Base-by-base conservation (phyloP, 202 grass and related monocot species). In the Alloteropsis angusta region DNA sequence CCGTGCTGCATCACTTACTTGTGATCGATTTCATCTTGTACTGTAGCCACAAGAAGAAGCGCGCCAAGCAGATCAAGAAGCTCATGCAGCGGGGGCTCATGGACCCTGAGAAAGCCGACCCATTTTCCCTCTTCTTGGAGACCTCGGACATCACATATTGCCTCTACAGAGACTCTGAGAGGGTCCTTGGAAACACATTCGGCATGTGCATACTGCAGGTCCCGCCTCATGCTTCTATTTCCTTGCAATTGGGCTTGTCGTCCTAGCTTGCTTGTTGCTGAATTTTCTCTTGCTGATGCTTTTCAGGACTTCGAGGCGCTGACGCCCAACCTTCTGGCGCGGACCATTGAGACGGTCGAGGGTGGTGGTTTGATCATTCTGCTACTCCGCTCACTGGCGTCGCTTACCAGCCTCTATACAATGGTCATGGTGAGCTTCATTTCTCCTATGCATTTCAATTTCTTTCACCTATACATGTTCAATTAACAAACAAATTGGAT, bases 181-280 rank as follows among this genome's bases (percentile, higher is more conserved):
- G 88, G 83, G 84, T 98, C 60, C 90, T 98, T 22, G 96, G 96
- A 36, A 98, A 95, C 81, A 98, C 96, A n/a, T 98, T 98, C 30
- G 92, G 89, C 30, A 98, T 98, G 90, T 98, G 96, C 90, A 98
- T 98, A 34, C 82, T 98, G 53, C 92, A 98, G 90, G 96, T 98
- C 1, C 44, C 25, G 35, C 59, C 30, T 35, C 82, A 23, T 46
- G n/a, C 37, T 59, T 65, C 8, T 4, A 12, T 64, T 25, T 36
- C 30, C 2, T 25, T 48, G 2, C 37, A 23, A 37, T 57, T 65
- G 66, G 39, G 5, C 1, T 62, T 67, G 48, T 4, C 69, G 42
- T 19, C 23, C 12, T 76, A 12, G n/a, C 2, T 66, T 72, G 41
- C 76, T 25, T 58, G 37, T 58, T 54, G 16, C 49, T 81, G 68